Evolutionary conservation across 2,329 filamentous ascomycete genomes (phyloP).

Genomic region (Fusarium begoniae): DNA sequence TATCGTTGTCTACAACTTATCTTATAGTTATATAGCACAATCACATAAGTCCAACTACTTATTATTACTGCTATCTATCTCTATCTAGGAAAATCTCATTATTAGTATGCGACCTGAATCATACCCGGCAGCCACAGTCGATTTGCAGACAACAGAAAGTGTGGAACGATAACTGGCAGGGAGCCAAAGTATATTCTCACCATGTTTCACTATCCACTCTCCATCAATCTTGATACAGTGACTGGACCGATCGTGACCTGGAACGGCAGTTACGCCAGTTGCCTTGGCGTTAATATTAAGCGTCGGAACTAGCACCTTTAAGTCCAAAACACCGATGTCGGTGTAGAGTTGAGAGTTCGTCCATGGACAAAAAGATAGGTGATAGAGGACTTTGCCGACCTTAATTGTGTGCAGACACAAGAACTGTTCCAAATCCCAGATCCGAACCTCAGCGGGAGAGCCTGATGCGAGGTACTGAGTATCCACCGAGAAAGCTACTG

Average conservation of each 20-base stretch:
- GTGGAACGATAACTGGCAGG: accelerated
- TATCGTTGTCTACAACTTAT: accelerated
- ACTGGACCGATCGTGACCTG: accelerated
- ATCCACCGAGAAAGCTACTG: background rate
- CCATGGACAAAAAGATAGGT: background rate
- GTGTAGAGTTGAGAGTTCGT: background rate
- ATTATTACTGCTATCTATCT: too few species aligned
- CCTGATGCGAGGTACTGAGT: accelerated
- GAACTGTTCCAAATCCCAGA: background rate
- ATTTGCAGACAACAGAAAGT: accelerated
- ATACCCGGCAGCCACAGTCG: background rate
- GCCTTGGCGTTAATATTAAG: accelerated
- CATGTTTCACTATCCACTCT: accelerated
- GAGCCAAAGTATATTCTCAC: accelerated
- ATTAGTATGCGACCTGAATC: accelerated
- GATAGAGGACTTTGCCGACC: accelerated
- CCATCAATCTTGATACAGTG: accelerated
- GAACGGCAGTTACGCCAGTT: accelerated
- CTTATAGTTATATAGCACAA: accelerated
- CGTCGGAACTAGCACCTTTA: accelerated
- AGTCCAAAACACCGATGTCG: accelerated
- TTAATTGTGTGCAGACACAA: accelerated
- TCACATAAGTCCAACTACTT: too few species aligned
- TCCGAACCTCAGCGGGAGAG: accelerated
- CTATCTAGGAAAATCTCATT: background rate